These are phyloP conservation scores for Pseudonitzschia multistriata DNA, from an alignment of 108 stramenopile genomes.

Conservation along the genomic window DNA sequence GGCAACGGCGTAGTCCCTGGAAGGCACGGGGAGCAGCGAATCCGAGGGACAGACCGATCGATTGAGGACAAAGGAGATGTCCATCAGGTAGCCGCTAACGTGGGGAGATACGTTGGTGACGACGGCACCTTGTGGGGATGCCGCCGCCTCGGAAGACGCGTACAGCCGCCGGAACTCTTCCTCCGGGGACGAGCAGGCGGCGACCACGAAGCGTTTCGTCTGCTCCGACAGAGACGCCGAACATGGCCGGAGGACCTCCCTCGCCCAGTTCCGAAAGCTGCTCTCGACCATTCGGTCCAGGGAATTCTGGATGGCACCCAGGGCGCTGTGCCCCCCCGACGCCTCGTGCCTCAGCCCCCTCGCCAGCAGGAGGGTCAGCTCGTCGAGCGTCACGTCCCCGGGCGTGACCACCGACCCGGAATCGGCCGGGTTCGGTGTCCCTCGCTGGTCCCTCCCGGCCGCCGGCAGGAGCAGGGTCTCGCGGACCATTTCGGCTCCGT, in stretches of 20 bases:
- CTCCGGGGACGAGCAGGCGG: conserved; percentile 51
- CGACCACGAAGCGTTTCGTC: conserved; percentile 41
- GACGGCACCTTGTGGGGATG: conserved; percentile 4
- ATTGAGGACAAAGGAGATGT: conserved; percentile 64
- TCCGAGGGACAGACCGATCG: conserved; percentile 79
- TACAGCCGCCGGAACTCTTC: conserved; percentile 66
- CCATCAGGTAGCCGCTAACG: conserved; percentile 62
- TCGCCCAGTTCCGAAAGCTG: conserved; percentile 79
- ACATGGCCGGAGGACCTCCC: conserved; percentile 44
- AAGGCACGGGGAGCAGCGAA: conserved; percentile 77
- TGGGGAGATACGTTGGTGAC: conserved; percentile 74
- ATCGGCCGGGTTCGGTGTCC: conserved; percentile 5
- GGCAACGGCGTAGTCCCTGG: conserved; percentile 56
- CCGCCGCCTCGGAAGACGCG: conserved; percentile 8
- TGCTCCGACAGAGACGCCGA: conserved; percentile 34
- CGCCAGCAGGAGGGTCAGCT: conserved; percentile 78
- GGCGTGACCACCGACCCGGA: conserved; percentile 33
- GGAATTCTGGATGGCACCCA: conserved; percentile 81
- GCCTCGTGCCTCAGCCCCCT: conserved; percentile 76
- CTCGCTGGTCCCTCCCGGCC: background rate
- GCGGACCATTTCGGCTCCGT: conserved; percentile 86
- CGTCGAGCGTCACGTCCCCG: conserved; percentile 76
- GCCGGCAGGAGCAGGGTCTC: conserved; percentile 72
- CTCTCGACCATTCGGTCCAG: conserved; percentile 67
- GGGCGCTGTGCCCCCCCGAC: conserved; percentile 68